phyloP scores from a whole-genome alignment of 2,329 filamentous ascomycete species.

The Fusarium buharicum region DNA sequence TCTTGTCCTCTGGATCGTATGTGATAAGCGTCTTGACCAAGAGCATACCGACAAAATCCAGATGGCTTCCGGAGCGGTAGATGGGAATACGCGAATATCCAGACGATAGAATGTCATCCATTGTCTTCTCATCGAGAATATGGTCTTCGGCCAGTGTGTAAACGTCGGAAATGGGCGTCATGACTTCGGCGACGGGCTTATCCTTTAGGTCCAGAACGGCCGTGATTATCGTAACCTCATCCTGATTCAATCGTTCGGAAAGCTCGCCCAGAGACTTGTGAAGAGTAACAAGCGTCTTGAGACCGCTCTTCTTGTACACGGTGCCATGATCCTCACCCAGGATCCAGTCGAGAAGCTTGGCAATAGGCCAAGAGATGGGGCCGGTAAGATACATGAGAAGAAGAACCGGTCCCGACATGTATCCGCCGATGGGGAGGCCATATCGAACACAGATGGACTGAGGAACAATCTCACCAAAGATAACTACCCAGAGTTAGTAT shows the following conservation, averaged over 20 bases:
- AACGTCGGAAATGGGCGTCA: constrained; percentile 98
- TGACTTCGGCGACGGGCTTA: constrained; percentile 93
- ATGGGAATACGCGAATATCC: constrained; percentile 98
- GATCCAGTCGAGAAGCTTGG: constrained; percentile 92
- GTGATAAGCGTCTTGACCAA: constrained; percentile 99
- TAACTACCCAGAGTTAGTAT: constrained; percentile 68
- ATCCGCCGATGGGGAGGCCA: constrained; percentile 92
- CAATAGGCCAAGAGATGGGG: constrained; percentile 92
- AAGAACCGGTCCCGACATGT: constrained; percentile 89
- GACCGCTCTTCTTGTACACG: constrained; percentile 95
- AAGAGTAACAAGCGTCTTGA: constrained; percentile 95
- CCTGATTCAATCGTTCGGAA: constrained; percentile 90
- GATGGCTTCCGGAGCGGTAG: constrained; percentile 82
- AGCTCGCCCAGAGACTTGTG: constrained; percentile 91
- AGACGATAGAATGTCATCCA: constrained; percentile 91
- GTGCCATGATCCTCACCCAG: constrained; percentile 96
- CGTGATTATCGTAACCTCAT: constrained; percentile 98
- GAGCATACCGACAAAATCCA: constrained; percentile 96
- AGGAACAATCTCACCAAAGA: constrained; percentile 96
- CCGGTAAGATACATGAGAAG: constrained; percentile 91
- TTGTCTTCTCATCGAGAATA: constrained; percentile 89
- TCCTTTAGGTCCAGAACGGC: constrained; percentile 96
- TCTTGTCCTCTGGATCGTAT: constrained; percentile 94
- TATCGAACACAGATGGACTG: constrained; percentile 97
- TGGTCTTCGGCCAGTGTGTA: constrained; percentile 98